Base-by-base conservation (phyloP, 1,284 basidiomycete genomes). In the Termitomyces sp. region DNA sequence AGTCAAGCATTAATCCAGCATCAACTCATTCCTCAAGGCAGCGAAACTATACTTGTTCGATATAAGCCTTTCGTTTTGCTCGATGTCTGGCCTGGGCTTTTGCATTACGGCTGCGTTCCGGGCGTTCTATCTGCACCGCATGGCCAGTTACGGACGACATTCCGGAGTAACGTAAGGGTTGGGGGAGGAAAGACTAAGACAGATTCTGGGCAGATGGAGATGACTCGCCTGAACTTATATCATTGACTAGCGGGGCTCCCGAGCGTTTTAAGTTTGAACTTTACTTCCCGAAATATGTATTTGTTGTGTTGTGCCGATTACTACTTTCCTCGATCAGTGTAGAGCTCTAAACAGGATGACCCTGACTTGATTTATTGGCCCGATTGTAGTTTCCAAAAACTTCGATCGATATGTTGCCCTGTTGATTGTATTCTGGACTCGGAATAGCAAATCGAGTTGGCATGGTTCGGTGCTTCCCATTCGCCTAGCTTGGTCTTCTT, bases 1-100 rank as follows among this genome's bases (percentile, higher is more conserved):
- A 30, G 9, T 17, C 24, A 21, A 24, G n/a, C 1, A 13, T 34
- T 41, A 51, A 44, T 33, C 53, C 12, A 60, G 33, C 24, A 42
- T 31, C 1, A 31, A 21, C 15, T 1, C 40, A 31, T 8, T 43
- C 26, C 24, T 38, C 21, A 39, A 24, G 39, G 21, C 13, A 59
- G 49, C n/a, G 44, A 43, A 55, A 52, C 38, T 50, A 24, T 44
- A 54, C 56, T 75, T 92, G 86, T 64, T 93, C 91, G 65, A 94
- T 90, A 74, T 94, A 93, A 10, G 91, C 92, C 76, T 94, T 94
- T 70, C 92, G 81, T 73, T 94, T 94, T 67, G 92, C 92, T 54
- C 92, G 83, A 76, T 94, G 92, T 64, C 92, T 78, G 52, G 92
- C 90, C 74, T 95, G 92, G 3, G 92, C 92, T 68, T 89, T 91